These are phyloP conservation scores for Copromyces sp. DNA, from an alignment of 495 filamentous ascomycete species.

Conservation along the genomic window DNA sequence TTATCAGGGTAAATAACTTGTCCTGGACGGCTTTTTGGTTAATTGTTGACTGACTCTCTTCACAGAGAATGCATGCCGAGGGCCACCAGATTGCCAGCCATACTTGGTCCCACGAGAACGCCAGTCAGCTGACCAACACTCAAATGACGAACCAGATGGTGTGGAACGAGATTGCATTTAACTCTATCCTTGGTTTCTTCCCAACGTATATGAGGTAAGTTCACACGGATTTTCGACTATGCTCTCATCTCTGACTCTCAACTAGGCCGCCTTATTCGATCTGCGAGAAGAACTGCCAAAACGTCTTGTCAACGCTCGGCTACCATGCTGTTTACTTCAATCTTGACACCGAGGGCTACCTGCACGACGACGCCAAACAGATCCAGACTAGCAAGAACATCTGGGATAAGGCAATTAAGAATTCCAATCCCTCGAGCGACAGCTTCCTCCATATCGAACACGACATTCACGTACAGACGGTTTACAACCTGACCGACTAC, in stretches of 20 bases:
- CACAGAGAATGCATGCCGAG: constrained; percentile 48
- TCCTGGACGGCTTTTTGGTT: not conserved
- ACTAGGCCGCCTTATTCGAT: constrained; percentile 63
- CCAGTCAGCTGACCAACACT: constrained; percentile 41
- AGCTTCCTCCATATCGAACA: constrained; percentile 64
- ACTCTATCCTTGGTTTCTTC: constrained; percentile 69
- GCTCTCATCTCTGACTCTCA: not conserved
- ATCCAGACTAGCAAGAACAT: constrained; percentile 68
- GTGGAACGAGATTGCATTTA: constrained; percentile 71
- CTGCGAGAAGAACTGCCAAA: constrained; percentile 51
- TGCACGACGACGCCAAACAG: constrained; percentile 45
- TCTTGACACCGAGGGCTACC: constrained; percentile 71
- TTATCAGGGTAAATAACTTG: constrained; percentile 42
- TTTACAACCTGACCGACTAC: constrained; percentile 65
- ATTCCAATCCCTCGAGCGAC: constrained; percentile 30
- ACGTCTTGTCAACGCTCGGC: constrained; percentile 52
- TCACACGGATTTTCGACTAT: not conserved
- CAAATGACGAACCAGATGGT: constrained; percentile 58
- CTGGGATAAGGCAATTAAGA: constrained; percentile 48
- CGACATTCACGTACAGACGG: constrained; percentile 69
- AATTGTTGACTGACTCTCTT: constrained; percentile 12
- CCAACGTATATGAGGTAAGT: constrained; percentile 67
- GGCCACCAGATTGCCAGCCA: constrained; percentile 83
- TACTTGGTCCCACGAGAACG: constrained; percentile 77
- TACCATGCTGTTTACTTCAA: constrained; percentile 71